Evolutionary conservation across 2,329 filamentous ascomycete genomes (phyloP), one percentile per base, ranked within the genome.

Genomic region (Alternaria sp.): DNA sequence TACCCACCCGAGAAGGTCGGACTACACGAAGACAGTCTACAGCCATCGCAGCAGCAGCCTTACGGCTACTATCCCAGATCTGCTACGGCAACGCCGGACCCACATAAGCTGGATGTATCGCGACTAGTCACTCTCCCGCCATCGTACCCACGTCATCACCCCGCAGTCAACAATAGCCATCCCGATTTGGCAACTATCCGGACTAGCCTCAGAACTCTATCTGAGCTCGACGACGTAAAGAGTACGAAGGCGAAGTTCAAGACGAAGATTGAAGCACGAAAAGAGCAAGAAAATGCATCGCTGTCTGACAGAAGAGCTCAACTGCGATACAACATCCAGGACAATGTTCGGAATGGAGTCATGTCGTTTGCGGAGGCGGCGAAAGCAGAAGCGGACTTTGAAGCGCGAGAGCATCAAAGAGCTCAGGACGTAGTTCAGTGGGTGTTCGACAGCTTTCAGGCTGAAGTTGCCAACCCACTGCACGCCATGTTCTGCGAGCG

Each of bases 161-260:
- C 96, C 9, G 96, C 96, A 0, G 92, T 98, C 15, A 97, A 97
- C 78, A 99, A 98, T 75, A 96, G 89, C 71, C 96, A 99, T 75
- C 96, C 96, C 0, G 91, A 96, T 68, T 86, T 99, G n/a, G 87
- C 90, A 0, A 86, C 89, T 2, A 94, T 92, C 50, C 89, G 96
- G 54, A 89, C 86, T 4, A 87, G 89, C 0, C 91, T 97, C 20
- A 88, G 94, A 14, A 85, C 86, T 2, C 82, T 97, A 44, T 91
- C 90, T 56, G 90, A 96, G 70, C 82, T 97, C 54, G 85, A 86
- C 15, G 92, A 96, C 73, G 82, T 95, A 6, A 87, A 90, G 61
- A 85, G 84, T 1, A 90, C 90, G 1, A 92, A 94, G 74, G 85
- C 88, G 45, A 81, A 76, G 5, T 85, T 86, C 65, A 70, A 79